Conservation (phyloP, 345 rosid genomes). For the Ricinus communis region DNA sequence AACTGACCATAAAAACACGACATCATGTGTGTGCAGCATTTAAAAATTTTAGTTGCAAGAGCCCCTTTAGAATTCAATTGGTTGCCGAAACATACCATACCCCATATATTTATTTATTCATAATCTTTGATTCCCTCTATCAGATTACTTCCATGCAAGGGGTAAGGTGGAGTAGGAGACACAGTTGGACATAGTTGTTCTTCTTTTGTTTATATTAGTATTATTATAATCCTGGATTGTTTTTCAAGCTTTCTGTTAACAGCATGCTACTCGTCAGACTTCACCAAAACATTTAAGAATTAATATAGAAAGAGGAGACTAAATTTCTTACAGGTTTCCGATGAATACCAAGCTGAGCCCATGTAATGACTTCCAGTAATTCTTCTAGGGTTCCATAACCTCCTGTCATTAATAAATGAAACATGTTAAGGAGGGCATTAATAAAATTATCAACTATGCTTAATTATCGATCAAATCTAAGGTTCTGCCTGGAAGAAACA, state of each 20-base stretch:
- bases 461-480: background rate
- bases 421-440: background rate
- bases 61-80: background rate
- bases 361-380: conserved; percentile 88
- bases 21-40: conserved; percentile 16
- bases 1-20: conserved; percentile 14
- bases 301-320: background rate
- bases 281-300: background rate
- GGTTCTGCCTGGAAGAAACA: background rate
- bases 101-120: too few relatives aligned
- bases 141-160: background rate
- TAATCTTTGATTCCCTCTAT: background rate
- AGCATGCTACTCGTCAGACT: too few relatives aligned
- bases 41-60: background rate
- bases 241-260: too few relatives aligned
- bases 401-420: conserved; percentile 40
- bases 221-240: too few relatives aligned
- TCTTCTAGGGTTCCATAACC: conserved; percentile 98
- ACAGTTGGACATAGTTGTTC: background rate
- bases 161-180: background rate
- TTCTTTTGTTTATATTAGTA: too few relatives aligned
- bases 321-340: conserved; percentile 72
- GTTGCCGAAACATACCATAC: background rate
- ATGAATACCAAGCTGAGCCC: conserved; percentile 99
- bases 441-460: background rate